Percentiles rank a stretch among this genome's conserved stretches.
These are phyloP conservation scores for Pseudocercospora vitis DNA, from an alignment of 2,329 filamentous ascomycete species.

Conservation along the genomic window DNA sequence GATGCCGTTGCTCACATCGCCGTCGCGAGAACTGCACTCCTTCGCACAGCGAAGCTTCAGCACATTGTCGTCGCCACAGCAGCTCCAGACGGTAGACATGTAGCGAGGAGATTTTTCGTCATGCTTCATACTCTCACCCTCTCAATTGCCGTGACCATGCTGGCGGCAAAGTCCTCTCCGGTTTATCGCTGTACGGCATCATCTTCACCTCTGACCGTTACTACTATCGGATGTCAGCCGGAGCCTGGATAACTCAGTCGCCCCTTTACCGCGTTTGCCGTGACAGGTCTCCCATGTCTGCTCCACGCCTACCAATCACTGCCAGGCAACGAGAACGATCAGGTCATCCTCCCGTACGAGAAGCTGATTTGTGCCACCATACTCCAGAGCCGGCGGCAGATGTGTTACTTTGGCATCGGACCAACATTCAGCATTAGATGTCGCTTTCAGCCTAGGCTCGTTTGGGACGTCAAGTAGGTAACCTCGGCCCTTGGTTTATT, in stretches of 20 bases:
- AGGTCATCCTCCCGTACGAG: neutral
- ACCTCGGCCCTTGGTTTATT: slow-evolving; percentile 17
- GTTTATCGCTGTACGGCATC: slow-evolving; percentile 4
- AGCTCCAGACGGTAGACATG: too few relatives aligned
- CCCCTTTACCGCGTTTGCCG: slow-evolving; percentile 11
- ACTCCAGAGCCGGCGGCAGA: too few relatives aligned
- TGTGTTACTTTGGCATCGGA: too few relatives aligned
- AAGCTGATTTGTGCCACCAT: too few relatives aligned
- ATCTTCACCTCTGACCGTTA: neutral
- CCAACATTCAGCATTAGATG: too few relatives aligned
- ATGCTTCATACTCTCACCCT: too few relatives aligned
- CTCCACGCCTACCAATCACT: neutral
- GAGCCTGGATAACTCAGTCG: neutral
- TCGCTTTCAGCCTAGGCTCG: slow-evolving; percentile 1
- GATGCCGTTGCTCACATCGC: too few relatives aligned
- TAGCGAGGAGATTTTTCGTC: too few relatives aligned
- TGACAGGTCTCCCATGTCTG: neutral
- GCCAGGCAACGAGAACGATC: neutral
- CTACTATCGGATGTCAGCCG: neutral
- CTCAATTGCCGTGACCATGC: neutral
- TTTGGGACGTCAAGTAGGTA: slow-evolving; percentile 1
- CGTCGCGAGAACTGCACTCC: too few relatives aligned
- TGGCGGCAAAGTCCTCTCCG: neutral
- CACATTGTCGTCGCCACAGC: too few relatives aligned
- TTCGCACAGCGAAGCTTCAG: too few relatives aligned